These are phyloP conservation scores for Aspergillus asperescens DNA, from an alignment of 495 filamentous ascomycete genomes.

Conservation along the genomic window DNA sequence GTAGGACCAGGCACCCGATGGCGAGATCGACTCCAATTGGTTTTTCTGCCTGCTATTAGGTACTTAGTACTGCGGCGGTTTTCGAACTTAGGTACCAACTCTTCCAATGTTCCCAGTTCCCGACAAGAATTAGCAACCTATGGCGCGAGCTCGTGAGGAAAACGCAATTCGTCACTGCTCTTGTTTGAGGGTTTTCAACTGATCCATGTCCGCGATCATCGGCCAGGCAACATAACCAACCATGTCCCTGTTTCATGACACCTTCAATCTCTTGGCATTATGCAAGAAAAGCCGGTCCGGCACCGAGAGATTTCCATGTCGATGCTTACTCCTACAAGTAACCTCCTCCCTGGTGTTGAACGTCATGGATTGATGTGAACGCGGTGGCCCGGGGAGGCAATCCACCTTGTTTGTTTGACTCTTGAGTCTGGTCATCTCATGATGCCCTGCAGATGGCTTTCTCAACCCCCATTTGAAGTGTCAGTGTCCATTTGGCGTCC, in stretches of 20 bases:
- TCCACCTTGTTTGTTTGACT: too few relatives aligned
- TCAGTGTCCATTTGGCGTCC: not conserved
- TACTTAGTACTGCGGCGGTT: too few relatives aligned
- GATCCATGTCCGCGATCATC: not conserved
- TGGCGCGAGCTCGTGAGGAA: not conserved
- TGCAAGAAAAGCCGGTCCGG: not conserved
- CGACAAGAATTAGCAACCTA: not conserved
- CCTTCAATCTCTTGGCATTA: slow-evolving; percentile 3
- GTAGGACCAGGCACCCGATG: slow-evolving; percentile 7
- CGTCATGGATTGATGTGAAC: not conserved
- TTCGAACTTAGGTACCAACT: too few relatives aligned
- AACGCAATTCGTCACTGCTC: not conserved
- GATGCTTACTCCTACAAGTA: too few relatives aligned
- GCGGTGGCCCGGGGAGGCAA: not conserved
- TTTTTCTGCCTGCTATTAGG: slow-evolving; percentile 16
- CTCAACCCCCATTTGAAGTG: not conserved
- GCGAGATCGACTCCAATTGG: slow-evolving; percentile 3
- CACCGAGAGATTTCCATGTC: slow-evolving; percentile 1
- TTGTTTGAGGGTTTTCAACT: not conserved
- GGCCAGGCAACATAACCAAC: not conserved
- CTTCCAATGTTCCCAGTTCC: too few relatives aligned
- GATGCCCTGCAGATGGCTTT: too few relatives aligned
- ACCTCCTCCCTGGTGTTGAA: too few relatives aligned
- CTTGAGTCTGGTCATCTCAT: too few relatives aligned
- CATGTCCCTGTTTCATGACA: not conserved